Base-by-base conservation (phyloP, 2,329 filamentous ascomycete genomes). In the Chaetomium sp. region DNA sequence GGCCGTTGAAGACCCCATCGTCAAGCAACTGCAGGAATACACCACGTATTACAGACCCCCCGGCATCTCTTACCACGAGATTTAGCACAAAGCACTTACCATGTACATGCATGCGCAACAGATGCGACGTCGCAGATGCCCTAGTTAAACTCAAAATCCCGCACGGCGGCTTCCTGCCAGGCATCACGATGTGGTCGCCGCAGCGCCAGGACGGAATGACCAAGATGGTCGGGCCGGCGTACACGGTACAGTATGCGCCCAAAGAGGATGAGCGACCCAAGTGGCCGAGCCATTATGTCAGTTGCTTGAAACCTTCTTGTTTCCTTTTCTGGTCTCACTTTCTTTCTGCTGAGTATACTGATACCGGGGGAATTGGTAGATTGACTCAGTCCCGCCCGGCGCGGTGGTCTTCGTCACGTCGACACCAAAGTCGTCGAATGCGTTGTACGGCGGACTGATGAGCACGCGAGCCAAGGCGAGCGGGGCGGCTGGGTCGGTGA, bases 361-460 rank as follows among this genome's bases (percentile, higher is more conserved):
- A 27, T 27, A 27, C 19, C 19, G 19, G 27, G 2, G 11, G 10
- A 6, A 7, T n/a, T n/a, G 40, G 33, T 57, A 79, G 76, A 79
- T 81, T 59, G 77, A 81, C 62, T 65, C 67, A 0, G 70, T 80
- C 8, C 77, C 77, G 0, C 54, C 65, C 1, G 75, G 74, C 27
- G 69, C 75, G 1, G 73, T 80, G 0, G 60, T 80, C 14, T 80
- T 81, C 61, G 71, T 82, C 11, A 79, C 77, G 2, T 72, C 72
- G 44, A 78, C 77, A 4, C 65, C 69, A 0, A 65, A 65, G 41
- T 72, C 68, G 19, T 71, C 76, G 47, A 80, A 80, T 59, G 77
- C 77, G 45, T 74, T 78, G 44, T 82, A 79, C 60, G 79, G 79
- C 36, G 78, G 78, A 1, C 67, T 81, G 32, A 81, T 80, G 79